Percentiles rank a stretch among this genome's conserved stretches.
Evolutionary conservation across 2,329 filamentous ascomycete species (phyloP).

Genomic region (Lachnellula cervina): DNA sequence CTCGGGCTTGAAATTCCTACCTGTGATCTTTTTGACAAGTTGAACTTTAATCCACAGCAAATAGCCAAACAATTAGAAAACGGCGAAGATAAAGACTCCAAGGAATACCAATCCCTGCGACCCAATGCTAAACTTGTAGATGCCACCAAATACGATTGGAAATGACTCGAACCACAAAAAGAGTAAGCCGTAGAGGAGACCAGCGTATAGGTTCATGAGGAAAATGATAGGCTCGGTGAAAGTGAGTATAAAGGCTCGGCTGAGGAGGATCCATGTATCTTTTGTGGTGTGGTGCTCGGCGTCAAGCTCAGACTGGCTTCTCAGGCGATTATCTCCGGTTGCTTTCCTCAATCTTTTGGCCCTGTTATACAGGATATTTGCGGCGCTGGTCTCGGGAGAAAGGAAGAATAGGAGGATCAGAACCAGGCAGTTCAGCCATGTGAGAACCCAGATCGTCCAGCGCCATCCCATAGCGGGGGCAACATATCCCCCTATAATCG

Average conservation of each 20-base stretch:
- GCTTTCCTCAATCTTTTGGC: constrained; percentile 52
- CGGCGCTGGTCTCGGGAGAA: constrained; percentile 55
- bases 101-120: constrained; percentile 54
- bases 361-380: constrained; percentile 54
- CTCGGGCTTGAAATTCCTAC: constrained; percentile 44
- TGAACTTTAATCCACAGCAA: constrained; percentile 34
- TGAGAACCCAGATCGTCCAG: constrained; percentile 57
- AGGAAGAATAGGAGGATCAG: constrained; percentile 53
- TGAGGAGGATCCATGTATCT: constrained; percentile 40
- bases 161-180: constrained; percentile 55
- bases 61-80: constrained; percentile 32
- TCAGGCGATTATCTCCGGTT: constrained; percentile 50
- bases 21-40: constrained; percentile 41
- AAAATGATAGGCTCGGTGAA: constrained; percentile 56
- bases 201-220: constrained; percentile 55
- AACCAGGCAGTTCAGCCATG: constrained; percentile 53
- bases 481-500: constrained; percentile 52
- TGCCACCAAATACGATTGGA: constrained; percentile 52
- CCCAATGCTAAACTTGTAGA: constrained; percentile 54
- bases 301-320: constrained; percentile 58
- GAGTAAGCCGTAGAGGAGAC: constrained; percentile 55
- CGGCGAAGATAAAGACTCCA: constrained; percentile 45
- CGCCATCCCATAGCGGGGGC: constrained; percentile 52
- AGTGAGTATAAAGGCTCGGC: constrained; percentile 47
- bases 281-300: constrained; percentile 46